These are phyloP conservation scores for Artemisia tridentata DNA, from an alignment of 129 eudicot species.

Conservation along the genomic window DNA sequence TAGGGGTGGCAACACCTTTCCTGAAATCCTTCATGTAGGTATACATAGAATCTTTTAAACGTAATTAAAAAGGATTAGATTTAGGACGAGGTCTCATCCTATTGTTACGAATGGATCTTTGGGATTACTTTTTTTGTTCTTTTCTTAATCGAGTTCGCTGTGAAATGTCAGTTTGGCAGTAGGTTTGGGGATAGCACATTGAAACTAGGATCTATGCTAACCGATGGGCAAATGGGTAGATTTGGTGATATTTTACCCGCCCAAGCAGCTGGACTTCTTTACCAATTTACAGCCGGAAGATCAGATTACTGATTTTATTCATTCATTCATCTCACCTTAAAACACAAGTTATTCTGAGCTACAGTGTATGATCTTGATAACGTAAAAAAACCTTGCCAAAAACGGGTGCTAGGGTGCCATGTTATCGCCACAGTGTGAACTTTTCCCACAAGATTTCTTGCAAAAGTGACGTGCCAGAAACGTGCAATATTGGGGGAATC, in stretches of 20 bases:
- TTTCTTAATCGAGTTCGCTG: background rate
- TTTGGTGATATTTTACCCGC: no score
- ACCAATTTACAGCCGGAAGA: slow-evolving; percentile 70
- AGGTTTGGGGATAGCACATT: slow-evolving; percentile 96
- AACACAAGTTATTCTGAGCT: background rate
- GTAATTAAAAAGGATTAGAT: background rate
- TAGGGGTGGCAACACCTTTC: slow-evolving; percentile 87
- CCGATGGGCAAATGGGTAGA: slow-evolving; percentile 94
- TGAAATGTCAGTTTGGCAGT: slow-evolving; percentile 76
- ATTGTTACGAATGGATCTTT: background rate
- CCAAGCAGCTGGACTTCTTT: no score
- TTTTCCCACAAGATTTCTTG: background rate
- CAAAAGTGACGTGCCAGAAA: background rate
- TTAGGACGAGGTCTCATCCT: background rate
- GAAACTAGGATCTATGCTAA: slow-evolving; percentile 80
- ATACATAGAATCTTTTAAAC: background rate
- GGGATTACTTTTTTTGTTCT: background rate
- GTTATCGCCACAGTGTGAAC: background rate
- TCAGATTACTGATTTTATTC: slow-evolving; percentile 45
- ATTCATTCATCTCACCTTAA: background rate
- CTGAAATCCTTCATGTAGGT: slow-evolving; percentile 97
- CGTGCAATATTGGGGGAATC: slow-evolving; percentile 1
- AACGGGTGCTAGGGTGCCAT: slow-evolving; percentile 15
- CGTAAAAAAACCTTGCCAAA: background rate
- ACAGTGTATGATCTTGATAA: background rate